phyloP scores from a whole-genome alignment of 2,329 filamentous ascomycete genomes.

The Chaetoscypha palmicola region DNA sequence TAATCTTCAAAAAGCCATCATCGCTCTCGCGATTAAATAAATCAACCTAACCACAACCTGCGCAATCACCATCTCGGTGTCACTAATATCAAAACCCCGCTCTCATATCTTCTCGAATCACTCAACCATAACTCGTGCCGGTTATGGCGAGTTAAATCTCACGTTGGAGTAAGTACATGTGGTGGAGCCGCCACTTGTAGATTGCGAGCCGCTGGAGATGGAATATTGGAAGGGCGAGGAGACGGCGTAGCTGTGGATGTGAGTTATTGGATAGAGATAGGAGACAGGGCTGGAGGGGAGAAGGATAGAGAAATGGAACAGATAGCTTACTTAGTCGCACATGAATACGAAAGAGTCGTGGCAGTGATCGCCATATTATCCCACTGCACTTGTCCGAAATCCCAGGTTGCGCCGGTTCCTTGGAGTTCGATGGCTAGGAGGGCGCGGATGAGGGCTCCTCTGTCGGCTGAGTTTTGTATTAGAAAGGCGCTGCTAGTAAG shows the following conservation, averaged over 20 bases:
- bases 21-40: too few relatives aligned
- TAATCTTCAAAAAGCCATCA: too few relatives aligned
- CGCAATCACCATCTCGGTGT: too few relatives aligned
- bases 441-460: slow-evolving; percentile 10
- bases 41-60: too few relatives aligned
- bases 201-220: not conserved
- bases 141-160: not conserved
- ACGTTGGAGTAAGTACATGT: not conserved
- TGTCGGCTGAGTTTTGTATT: slow-evolving; percentile 3
- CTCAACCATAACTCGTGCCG: too few relatives aligned
- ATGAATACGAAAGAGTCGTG: slow-evolving; percentile 10
- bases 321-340: slow-evolving; percentile 6
- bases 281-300: too few relatives aligned
- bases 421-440: slow-evolving; percentile 17
- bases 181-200: not conserved
- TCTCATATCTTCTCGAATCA: too few relatives aligned
- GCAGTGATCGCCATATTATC: slow-evolving; percentile 16
- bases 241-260: not conserved
- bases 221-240: not conserved
- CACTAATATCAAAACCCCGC: too few relatives aligned
- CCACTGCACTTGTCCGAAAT: slow-evolving; percentile 20
- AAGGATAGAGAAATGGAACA: slow-evolving; percentile 24
- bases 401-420: slow-evolving; percentile 15
- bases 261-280: too few relatives aligned
- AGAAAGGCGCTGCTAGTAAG: not conserved